Conservation (phyloP, 441 rosid genomes). For the Rhodomyrtus psidioides region DNA sequence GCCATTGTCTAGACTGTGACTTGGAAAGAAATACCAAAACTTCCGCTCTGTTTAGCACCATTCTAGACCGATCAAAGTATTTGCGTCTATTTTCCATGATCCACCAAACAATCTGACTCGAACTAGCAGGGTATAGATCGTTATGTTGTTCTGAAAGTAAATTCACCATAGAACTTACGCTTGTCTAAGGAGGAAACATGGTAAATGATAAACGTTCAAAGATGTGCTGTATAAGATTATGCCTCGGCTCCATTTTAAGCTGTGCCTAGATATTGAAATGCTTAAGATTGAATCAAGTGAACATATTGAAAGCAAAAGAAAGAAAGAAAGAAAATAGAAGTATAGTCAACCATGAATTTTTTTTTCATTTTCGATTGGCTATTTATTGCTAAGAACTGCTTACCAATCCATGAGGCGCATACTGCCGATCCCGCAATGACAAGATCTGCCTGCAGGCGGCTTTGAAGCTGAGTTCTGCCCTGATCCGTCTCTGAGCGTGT, state of each 20-base stretch:
- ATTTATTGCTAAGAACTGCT: conserved; percentile 5
- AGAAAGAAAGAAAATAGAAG: not conserved
- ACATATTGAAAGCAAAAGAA: not conserved
- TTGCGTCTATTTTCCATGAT: conserved; percentile 93
- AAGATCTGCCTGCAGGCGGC: conserved; percentile 90
- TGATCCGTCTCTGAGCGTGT: conserved; percentile 78
- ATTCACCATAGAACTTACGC: not conserved
- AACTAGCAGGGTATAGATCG: conserved; percentile 76
- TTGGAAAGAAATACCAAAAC: conserved; percentile 77
- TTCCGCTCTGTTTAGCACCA: conserved; percentile 67
- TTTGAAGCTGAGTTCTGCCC: conserved; percentile 85
- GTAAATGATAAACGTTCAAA: not conserved
- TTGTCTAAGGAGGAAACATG: not conserved
- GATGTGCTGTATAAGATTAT: not conserved
- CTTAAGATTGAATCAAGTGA: not conserved
- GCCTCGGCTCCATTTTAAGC: not conserved
- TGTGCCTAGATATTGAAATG: not conserved
- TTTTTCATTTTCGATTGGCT: not conserved
- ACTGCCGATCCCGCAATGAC: conserved; percentile 98
- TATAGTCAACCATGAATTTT: not conserved
- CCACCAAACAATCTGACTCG: conserved; percentile 97
- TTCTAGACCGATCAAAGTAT: conserved; percentile 84
- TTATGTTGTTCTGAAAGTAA: conserved; percentile 70
- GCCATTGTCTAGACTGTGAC: conserved; percentile 80
- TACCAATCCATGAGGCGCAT: conserved; percentile 94